These are phyloP conservation scores for Acacia confusa DNA, from an alignment of 306 rosid genomes.

Conservation along the genomic window DNA sequence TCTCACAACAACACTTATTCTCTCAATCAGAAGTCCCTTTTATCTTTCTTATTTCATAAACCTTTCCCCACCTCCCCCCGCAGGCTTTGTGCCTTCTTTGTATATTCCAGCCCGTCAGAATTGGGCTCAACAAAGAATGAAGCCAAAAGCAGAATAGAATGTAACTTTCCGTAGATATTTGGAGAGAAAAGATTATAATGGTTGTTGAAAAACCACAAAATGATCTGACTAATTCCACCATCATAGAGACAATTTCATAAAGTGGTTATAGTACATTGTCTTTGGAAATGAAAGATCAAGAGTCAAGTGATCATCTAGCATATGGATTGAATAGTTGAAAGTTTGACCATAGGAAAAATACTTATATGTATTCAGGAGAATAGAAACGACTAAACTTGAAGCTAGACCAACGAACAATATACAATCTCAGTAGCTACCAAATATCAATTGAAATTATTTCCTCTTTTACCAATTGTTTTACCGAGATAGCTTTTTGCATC, in stretches of 20 bases:
- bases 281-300: background rate
- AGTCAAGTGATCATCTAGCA: constrained; percentile 5
- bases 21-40: background rate
- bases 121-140: background rate
- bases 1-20: background rate
- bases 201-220: background rate
- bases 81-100: background rate
- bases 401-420: background rate
- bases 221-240: background rate
- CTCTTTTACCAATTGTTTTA: background rate
- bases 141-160: background rate
- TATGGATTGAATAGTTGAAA: constrained; percentile 13
- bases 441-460: constrained; percentile 12
- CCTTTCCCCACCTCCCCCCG: background rate
- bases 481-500: background rate
- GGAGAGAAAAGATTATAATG: background rate
- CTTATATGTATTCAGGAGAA: background rate
- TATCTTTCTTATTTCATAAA: background rate
- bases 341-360: constrained; percentile 3
- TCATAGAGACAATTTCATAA: background rate
- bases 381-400: background rate
- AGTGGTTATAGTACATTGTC: background rate
- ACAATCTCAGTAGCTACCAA: background rate
- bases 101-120: background rate
- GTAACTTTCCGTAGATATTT: background rate